phyloP scores from a whole-genome alignment of 805 yeast species.

The Candida anglica region DNA sequence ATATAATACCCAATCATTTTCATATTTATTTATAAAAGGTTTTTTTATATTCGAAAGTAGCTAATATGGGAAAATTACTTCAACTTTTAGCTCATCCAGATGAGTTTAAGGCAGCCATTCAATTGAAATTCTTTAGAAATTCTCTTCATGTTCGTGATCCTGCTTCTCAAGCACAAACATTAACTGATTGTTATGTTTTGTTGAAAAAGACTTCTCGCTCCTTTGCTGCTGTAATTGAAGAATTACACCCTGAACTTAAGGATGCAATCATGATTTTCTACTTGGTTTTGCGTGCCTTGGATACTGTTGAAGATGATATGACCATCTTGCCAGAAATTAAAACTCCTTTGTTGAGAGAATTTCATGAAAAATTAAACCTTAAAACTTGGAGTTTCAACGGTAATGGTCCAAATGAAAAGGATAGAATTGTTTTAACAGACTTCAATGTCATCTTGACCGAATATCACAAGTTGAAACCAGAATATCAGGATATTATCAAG shows the following conservation, averaged over 20 bases:
- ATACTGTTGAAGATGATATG: conserved; percentile 96
- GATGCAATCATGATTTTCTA: conserved; percentile 82
- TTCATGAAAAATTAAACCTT: conserved; percentile 57
- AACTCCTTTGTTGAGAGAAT: conserved; percentile 67
- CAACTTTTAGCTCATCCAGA: conserved; percentile 65
- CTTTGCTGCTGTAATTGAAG: conserved; percentile 89
- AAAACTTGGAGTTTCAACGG: conserved; percentile 82
- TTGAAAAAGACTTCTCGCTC: conserved; percentile 77
- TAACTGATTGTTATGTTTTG: conserved; percentile 64
- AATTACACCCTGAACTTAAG: conserved; percentile 85
- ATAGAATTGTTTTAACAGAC: conserved; percentile 74
- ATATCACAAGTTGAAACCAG: conserved; percentile 67
- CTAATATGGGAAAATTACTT: conserved; percentile 53
- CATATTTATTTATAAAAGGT: no score
- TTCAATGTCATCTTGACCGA: conserved; percentile 68
- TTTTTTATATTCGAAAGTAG: no score
- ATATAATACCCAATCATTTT: no score
- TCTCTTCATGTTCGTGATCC: conserved; percentile 48
- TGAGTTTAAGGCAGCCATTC: conserved; percentile 67
- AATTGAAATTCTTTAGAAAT: conserved; percentile 51
- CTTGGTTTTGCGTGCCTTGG: conserved; percentile 82
- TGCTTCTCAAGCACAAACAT: conserved; percentile 16
- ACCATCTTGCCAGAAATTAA: conserved; percentile 68
- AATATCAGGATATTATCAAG: conserved; percentile 72
- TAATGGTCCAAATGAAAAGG: conserved; percentile 72